These are phyloP conservation scores for Penicillium longicatenatum DNA, from an alignment of 495 filamentous ascomycete genomes.

Conservation along the genomic window DNA sequence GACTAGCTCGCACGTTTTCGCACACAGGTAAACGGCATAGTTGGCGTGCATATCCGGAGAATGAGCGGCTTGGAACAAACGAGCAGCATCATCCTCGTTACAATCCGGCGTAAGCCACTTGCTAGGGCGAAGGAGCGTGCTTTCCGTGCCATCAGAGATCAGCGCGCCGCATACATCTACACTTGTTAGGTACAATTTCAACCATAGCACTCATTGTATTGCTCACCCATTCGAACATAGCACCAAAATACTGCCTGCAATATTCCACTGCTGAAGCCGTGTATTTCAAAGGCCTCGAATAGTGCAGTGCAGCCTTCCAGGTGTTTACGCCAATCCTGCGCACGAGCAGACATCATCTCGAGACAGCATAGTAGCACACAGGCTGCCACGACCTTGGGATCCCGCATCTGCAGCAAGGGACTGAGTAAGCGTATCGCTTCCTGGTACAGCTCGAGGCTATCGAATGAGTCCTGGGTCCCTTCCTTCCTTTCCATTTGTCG, in stretches of 20 bases:
- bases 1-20: slow-evolving; percentile 43
- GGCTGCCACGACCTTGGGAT: slow-evolving; percentile 43
- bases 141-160: slow-evolving; percentile 47
- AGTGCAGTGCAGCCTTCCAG: slow-evolving; percentile 51
- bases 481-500: slow-evolving; percentile 47
- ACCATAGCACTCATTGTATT: not conserved
- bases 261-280: slow-evolving; percentile 43
- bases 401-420: slow-evolving; percentile 37
- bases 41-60: slow-evolving; percentile 47
- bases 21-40: slow-evolving; percentile 49
- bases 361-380: slow-evolving; percentile 46
- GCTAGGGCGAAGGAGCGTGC: slow-evolving; percentile 40
- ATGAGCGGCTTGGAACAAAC: slow-evolving; percentile 29
- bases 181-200: slow-evolving; percentile 1
- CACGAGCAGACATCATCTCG: slow-evolving; percentile 52
- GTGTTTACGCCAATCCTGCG: slow-evolving; percentile 49
- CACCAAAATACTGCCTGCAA: slow-evolving; percentile 53
- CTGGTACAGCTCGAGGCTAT: slow-evolving; percentile 49
- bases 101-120: slow-evolving; percentile 43
- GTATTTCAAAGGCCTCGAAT: slow-evolving; percentile 43
- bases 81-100: slow-evolving; percentile 31
- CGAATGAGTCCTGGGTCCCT: slow-evolving; percentile 34
- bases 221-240: slow-evolving; percentile 47
- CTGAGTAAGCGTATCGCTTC: slow-evolving; percentile 45
- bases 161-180: slow-evolving; percentile 50